These are phyloP conservation scores for Phytophthora fragariaefolia DNA, from an alignment of 352 stramenopile genomes.

Conservation along the genomic window DNA sequence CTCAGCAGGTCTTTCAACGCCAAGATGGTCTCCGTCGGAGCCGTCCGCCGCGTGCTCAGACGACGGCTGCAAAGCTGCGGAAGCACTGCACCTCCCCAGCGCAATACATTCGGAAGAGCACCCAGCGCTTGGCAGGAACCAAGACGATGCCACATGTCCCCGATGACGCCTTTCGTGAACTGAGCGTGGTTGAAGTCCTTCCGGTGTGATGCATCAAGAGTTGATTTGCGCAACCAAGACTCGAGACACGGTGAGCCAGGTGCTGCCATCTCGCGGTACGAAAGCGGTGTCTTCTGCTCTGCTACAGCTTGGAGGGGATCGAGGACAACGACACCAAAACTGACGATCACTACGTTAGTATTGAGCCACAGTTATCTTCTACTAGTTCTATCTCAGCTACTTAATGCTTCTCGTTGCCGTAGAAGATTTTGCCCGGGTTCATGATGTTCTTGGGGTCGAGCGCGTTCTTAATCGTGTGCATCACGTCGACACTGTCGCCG, in stretches of 20 bases:
- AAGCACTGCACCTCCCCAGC: not conserved
- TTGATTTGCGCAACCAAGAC: conserved; percentile 18
- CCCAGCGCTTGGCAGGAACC: not conserved
- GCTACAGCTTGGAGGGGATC: too few species aligned
- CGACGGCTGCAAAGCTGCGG: not conserved
- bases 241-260: not conserved
- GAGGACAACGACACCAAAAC: too few species aligned
- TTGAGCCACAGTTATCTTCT: conserved; percentile 6
- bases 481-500: conserved; percentile 91
- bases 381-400: conserved; percentile 13
- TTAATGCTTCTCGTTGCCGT: conserved; percentile 45
- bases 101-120: not conserved
- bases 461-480: conserved; percentile 94
- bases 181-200: conserved; percentile 32
- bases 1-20: conserved; percentile 60
- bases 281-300: too few species aligned
- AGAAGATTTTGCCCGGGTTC: conserved; percentile 98
- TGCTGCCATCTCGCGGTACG: not conserved
- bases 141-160: conserved; percentile 26
- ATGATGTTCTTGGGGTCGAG: conserved; percentile 97
- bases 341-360: conserved; percentile 30
- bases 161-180: conserved; percentile 13
- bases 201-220: conserved; percentile 10
- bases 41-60: conserved; percentile 36
- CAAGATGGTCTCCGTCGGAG: conserved; percentile 47